Base-by-base conservation (phyloP, 257 asterid genomes). In the Capsicum pubescens region DNA sequence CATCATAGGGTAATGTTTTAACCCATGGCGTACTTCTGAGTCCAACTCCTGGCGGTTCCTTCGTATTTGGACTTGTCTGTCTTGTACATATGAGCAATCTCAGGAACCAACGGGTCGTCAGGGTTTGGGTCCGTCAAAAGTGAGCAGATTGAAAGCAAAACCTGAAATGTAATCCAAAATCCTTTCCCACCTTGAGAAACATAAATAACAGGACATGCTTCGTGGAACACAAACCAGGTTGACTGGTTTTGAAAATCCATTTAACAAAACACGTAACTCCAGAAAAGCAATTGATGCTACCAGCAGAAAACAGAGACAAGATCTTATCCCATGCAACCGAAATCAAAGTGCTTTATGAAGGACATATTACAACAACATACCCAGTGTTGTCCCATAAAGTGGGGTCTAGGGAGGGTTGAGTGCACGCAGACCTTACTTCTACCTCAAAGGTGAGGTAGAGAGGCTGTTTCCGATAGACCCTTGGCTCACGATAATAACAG, bases 1-100 rank as follows among this genome's bases (percentile, higher is more conserved):
- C 64, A 50, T 21, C 61, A 11, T 14, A 35, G 8, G 48, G 52
- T 19, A 61, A 21, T 32, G 12, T 3, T 67, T 84, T 89, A 94
- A 74, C 98, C 98, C 97, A 93, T 93, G 0, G 98, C 97, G 48
- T 93, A 94, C 84, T 94, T 94, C 89, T 94, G 97, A 79, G 98
- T 92, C 97, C 98, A 94, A 95, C 97, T 91, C 90, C 97, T 77
- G 8, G 98, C 97, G 13, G 97, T 94, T 80, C 88, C 91, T 91
- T 94, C 98, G 44, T 94, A 94, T 89, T 94, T 94, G 63, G 91
- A 70, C 87, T 89, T 84, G 88, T 94, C 97, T 1, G 97, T 91
- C 91, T 93, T 94, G 93, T 93, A 94, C 98, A 94, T 91, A 80
- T 92, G 97, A 46, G 97, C 97, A 14, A 94, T 93, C 87, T 94